Evolutionary conservation across 1,139 yeast species (phyloP).

Genomic region (Torulaspora globosa): DNA sequence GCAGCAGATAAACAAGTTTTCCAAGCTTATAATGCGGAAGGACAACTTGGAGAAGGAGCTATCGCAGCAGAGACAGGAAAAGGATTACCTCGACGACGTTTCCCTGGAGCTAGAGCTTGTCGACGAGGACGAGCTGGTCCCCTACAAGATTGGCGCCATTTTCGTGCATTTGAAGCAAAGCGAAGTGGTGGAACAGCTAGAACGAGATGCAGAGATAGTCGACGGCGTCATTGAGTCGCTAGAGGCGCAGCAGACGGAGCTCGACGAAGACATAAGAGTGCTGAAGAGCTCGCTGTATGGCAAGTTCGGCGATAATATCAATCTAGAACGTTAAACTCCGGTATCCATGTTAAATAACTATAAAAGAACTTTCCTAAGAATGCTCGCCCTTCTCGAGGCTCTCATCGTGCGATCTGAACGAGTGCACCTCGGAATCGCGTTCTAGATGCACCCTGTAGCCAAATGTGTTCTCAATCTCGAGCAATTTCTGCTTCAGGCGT

Average conservation of each 20-base stretch:
- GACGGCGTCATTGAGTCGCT: conserved; percentile 47
- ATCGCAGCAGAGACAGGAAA: conserved; percentile 55
- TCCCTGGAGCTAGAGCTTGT: conserved; percentile 78
- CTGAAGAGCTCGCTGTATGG: conserved; percentile 76
- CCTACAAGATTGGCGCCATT: conserved; percentile 64
- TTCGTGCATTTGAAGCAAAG: conserved; percentile 64
- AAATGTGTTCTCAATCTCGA: conserved; percentile 11
- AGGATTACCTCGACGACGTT: conserved; percentile 85
- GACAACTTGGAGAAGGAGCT: conserved; percentile 54
- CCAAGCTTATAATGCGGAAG: conserved; percentile 69
- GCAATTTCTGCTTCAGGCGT: conserved; percentile 9
- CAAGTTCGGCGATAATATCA: conserved; percentile 86
- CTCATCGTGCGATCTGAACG: conserved; percentile 15
- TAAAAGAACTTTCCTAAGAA: conserved; percentile 1
- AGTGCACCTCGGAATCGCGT: conserved; percentile 19
- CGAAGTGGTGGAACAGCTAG: conserved; percentile 64
- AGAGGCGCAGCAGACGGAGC: conserved; percentile 47
- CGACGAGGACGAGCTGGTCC: conserved; percentile 64
- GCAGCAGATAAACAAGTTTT: conserved; percentile 79
- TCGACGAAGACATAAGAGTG: conserved; percentile 52
- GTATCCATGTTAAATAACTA: conserved; percentile 4
- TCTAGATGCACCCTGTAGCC: conserved; percentile 17
- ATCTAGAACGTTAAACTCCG: conserved; percentile 55
- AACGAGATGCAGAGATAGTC: conserved; percentile 52
- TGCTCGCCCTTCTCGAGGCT: conserved; percentile 7